These are phyloP conservation scores for Penicillium macrosclerotiorum DNA, from an alignment of 495 filamentous ascomycete species.

Conservation along the genomic window DNA sequence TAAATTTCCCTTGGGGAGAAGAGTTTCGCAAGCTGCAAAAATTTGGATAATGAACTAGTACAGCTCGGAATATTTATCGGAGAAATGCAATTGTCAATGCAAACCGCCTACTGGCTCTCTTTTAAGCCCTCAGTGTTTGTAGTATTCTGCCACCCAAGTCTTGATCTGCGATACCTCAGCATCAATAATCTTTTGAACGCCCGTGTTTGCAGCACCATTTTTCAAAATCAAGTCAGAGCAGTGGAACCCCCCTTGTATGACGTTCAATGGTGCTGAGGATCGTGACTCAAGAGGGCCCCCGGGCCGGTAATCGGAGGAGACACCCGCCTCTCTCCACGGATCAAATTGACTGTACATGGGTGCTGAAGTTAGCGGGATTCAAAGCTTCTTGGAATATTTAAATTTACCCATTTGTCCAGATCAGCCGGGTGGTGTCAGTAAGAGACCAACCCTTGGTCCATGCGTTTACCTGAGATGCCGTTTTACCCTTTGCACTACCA, in stretches of 20 bases:
- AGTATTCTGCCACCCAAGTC: constrained; percentile 50
- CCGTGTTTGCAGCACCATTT: constrained; percentile 41
- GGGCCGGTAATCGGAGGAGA: constrained; percentile 52
- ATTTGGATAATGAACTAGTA: not conserved
- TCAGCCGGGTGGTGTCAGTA: constrained; percentile 54
- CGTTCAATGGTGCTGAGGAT: constrained; percentile 43
- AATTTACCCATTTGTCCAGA: constrained; percentile 57
- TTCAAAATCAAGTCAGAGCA: constrained; percentile 47
- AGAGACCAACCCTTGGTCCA: constrained; percentile 59
- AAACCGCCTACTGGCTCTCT: not conserved
- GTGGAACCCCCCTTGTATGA: constrained; percentile 57
- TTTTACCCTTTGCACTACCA: constrained; percentile 50
- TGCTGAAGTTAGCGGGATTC: not conserved
- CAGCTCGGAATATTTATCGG: not conserved
- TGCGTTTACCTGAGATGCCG: constrained; percentile 53
- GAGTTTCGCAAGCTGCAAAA: not conserved
- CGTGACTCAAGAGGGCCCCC: constrained; percentile 49
- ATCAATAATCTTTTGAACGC: constrained; percentile 35
- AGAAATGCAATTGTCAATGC: not conserved
- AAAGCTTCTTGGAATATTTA: not conserved
- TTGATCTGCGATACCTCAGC: constrained; percentile 46
- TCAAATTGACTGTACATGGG: constrained; percentile 55
- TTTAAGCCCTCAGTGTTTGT: constrained; percentile 13
- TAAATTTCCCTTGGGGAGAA: constrained; percentile 14
- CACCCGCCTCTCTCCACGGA: constrained; percentile 54